A percentile compares a stretch with the other conserved stretches of the same genome.
These are phyloP conservation scores for Daldinia sp. DNA, from an alignment of 2,329 filamentous ascomycete genomes.

Conservation along the genomic window DNA sequence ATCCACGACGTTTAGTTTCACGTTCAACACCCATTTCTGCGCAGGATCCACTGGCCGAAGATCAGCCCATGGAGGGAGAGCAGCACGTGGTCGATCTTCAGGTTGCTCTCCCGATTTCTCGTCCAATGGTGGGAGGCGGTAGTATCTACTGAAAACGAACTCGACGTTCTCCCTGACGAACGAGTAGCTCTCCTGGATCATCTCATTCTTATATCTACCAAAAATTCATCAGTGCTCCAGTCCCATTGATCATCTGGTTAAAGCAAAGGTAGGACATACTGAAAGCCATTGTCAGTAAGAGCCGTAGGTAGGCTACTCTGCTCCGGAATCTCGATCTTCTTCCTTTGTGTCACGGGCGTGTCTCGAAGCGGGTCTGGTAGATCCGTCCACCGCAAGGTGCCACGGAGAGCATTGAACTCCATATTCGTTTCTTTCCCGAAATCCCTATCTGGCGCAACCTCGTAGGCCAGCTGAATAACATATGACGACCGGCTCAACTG, in stretches of 20 bases:
- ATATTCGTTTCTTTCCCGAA: constrained; percentile 55
- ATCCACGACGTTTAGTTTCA: constrained; percentile 66
- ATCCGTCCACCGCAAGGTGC: constrained; percentile 69
- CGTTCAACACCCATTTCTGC: constrained; percentile 67
- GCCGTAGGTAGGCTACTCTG: constrained; percentile 62
- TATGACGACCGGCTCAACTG: constrained; percentile 69
- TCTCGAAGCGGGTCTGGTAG: constrained; percentile 68
- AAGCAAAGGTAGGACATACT: constrained; percentile 54
- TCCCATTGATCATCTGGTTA: not conserved
- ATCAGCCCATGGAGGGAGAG: constrained; percentile 61
- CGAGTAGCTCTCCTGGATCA: constrained; percentile 65
- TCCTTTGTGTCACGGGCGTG: constrained; percentile 64
- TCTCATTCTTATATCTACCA: constrained; percentile 64
- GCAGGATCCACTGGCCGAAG: constrained; percentile 63
- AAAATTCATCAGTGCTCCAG: constrained; percentile 7
- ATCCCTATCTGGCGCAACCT: constrained; percentile 62
- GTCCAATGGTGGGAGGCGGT: constrained; percentile 53
- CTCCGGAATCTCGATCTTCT: constrained; percentile 68
- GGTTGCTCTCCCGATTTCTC: not conserved
- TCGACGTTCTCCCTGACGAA: constrained; percentile 68
- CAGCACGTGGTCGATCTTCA: constrained; percentile 44
- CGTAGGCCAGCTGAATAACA: constrained; percentile 66
- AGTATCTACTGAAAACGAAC: constrained; percentile 64
- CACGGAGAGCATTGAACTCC: constrained; percentile 59
- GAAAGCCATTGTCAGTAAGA: constrained; percentile 65